phyloP scores from a whole-genome alignment of 2,329 filamentous ascomycete genomes.

The Pseudogymnoascus sp. region DNA sequence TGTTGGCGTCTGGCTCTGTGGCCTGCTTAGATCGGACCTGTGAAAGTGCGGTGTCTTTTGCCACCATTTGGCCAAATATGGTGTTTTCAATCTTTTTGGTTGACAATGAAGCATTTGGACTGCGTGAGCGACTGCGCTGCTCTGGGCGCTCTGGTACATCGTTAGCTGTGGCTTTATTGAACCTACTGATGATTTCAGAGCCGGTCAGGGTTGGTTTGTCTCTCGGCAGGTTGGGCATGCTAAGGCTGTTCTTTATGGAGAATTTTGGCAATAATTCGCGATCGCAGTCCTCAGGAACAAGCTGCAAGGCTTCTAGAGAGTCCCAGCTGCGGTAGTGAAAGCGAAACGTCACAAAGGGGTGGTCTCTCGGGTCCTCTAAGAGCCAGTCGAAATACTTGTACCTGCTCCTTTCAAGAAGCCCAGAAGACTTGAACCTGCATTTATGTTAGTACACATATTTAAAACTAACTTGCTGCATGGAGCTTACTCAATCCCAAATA shows the following conservation, averaged over 20 bases:
- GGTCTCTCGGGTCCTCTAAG: conserved; percentile 42
- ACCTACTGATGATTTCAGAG: background rate
- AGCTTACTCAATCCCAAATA: conserved; percentile 46
- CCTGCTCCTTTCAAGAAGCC: conserved; percentile 37
- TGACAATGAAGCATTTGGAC: background rate
- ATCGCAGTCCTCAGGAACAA: conserved; percentile 29
- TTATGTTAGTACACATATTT: background rate
- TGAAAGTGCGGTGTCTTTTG: conserved; percentile 3
- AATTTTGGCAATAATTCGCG: conserved; percentile 16
- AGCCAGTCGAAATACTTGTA: conserved; percentile 31
- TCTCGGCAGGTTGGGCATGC: conserved; percentile 3
- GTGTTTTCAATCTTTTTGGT: background rate
- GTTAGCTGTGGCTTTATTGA: background rate
- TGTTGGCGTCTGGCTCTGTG: background rate
- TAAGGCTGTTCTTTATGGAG: conserved; percentile 13
- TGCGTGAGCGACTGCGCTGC: background rate
- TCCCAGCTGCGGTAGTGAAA: conserved; percentile 49
- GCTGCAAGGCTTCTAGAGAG: conserved; percentile 38
- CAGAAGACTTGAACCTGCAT: conserved; percentile 42
- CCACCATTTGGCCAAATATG: conserved; percentile 7
- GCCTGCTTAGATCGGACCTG: conserved; percentile 1
- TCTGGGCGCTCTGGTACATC: background rate
- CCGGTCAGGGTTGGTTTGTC: background rate
- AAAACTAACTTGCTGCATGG: conserved; percentile 8
- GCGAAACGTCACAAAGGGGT: conserved; percentile 43